A percentile compares a stretch with the other conserved stretches of the same genome.
These are phyloP conservation scores for Articulospora tetracladia DNA, from an alignment of 495 filamentous ascomycete genomes.

Conservation along the genomic window DNA sequence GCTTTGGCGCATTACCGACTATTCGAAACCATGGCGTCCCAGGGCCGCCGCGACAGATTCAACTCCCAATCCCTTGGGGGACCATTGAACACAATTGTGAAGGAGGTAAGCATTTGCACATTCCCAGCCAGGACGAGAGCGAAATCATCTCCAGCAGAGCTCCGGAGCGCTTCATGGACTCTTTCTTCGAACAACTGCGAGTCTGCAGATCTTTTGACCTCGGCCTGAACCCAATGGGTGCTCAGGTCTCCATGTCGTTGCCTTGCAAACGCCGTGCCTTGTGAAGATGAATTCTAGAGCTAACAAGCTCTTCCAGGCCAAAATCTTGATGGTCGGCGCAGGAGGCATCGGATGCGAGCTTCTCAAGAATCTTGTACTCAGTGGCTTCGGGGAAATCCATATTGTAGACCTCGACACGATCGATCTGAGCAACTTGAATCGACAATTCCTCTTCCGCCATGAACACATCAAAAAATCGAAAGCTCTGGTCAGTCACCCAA, in stretches of 20 bases:
- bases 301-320: constrained; percentile 54
- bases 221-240: not conserved
- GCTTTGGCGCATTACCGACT: not conserved
- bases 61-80: constrained; percentile 59
- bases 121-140: not conserved
- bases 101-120: constrained; percentile 50
- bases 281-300: constrained; percentile 4
- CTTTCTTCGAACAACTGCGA: not conserved
- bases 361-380: constrained; percentile 91
- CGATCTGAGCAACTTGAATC: constrained; percentile 95
- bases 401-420: constrained; percentile 98
- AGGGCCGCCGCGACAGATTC: constrained; percentile 43
- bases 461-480: constrained; percentile 99
- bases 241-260: not conserved
- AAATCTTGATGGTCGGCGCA: constrained; percentile 90
- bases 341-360: constrained; percentile 98
- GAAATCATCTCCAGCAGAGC: not conserved
- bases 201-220: not conserved
- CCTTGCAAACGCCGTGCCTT: constrained; percentile 1
- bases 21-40: not conserved
- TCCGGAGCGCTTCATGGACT: not conserved
- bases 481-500: constrained; percentile 67
- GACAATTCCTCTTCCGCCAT: constrained; percentile 94
- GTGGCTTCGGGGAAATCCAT: constrained; percentile 92
- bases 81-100: constrained; percentile 55